A percentile compares a stretch with the other conserved stretches of the same genome.
Evolutionary conservation across 1,139 yeast species (phyloP).

Genomic region (Candida labiduridarum): DNA sequence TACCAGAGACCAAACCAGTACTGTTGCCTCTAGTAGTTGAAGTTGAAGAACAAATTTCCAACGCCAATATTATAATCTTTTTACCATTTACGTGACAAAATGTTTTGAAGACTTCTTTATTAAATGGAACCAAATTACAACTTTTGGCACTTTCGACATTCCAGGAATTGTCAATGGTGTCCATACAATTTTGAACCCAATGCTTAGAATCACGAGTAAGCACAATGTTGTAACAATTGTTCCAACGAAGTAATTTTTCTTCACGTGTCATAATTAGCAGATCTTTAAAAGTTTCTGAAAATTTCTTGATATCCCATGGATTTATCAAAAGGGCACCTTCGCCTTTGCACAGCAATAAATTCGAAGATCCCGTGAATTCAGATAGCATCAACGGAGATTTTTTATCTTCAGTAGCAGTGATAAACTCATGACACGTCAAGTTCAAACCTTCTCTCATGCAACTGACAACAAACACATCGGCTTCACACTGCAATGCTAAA

Average conservation of each 20-base stretch:
- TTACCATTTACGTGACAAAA: constrained; percentile 37
- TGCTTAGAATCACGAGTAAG: constrained; percentile 66
- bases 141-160: constrained; percentile 46
- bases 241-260: constrained; percentile 68
- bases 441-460: constrained; percentile 97
- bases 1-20: constrained; percentile 24
- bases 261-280: constrained; percentile 65
- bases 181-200: constrained; percentile 70
- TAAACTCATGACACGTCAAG: constrained; percentile 91
- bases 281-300: constrained; percentile 60
- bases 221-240: constrained; percentile 58
- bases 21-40: constrained; percentile 20
- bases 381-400: constrained; percentile 85
- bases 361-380: constrained; percentile 94
- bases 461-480: constrained; percentile 84
- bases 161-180: constrained; percentile 65
- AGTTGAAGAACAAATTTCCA: constrained; percentile 46
- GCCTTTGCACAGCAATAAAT: constrained; percentile 54
- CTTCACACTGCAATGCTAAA: constrained; percentile 81
- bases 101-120: constrained; percentile 34
- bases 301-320: constrained; percentile 83
- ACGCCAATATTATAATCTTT: constrained; percentile 57
- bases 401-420: constrained; percentile 70
- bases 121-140: constrained; percentile 28
- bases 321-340: constrained; percentile 78